Evolutionary conservation across 208 protist species (phyloP).

Genomic region (Leishmania braziliensis): DNA sequence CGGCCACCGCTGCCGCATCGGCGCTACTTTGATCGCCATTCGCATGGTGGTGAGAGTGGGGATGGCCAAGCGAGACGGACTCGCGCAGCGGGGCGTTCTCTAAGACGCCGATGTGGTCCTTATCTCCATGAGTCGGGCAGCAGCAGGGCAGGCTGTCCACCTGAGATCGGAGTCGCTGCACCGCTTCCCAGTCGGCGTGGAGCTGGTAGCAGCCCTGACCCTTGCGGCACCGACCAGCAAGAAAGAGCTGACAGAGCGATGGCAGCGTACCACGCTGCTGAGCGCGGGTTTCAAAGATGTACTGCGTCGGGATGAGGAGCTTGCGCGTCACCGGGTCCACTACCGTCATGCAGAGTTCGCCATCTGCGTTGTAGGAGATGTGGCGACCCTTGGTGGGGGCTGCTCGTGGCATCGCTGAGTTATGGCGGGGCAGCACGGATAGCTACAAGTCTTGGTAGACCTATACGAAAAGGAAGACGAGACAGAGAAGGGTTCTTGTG

Average conservation of each 20-base stretch:
- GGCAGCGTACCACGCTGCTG: slow-evolving; percentile 54
- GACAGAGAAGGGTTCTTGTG: neutral
- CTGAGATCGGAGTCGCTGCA: slow-evolving; percentile 55
- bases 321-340: slow-evolving; percentile 81
- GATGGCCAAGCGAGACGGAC: neutral
- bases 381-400: slow-evolving; percentile 26
- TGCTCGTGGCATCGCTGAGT: neutral
- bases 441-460: neutral
- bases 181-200: slow-evolving; percentile 62
- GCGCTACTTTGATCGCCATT: neutral
- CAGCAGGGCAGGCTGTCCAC: slow-evolving; percentile 71
- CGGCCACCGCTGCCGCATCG: neutral
- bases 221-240: slow-evolving; percentile 65
- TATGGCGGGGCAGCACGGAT: neutral
- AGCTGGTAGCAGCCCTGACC: slow-evolving; percentile 78
- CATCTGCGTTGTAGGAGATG: slow-evolving; percentile 38
- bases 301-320: slow-evolving; percentile 58
- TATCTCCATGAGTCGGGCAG: slow-evolving; percentile 77
- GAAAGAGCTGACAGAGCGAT: slow-evolving; percentile 83
- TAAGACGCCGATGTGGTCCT: slow-evolving; percentile 41
- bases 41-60: neutral
- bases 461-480: neutral
- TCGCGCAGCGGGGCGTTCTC: slow-evolving; percentile 27
- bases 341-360: slow-evolving; percentile 57
- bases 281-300: slow-evolving; percentile 68